Evolutionary conservation across 2,329 filamentous ascomycete species (phyloP), one percentile per base, ranked within the genome.

Genomic region (Tetracladium maxilliforme): DNA sequence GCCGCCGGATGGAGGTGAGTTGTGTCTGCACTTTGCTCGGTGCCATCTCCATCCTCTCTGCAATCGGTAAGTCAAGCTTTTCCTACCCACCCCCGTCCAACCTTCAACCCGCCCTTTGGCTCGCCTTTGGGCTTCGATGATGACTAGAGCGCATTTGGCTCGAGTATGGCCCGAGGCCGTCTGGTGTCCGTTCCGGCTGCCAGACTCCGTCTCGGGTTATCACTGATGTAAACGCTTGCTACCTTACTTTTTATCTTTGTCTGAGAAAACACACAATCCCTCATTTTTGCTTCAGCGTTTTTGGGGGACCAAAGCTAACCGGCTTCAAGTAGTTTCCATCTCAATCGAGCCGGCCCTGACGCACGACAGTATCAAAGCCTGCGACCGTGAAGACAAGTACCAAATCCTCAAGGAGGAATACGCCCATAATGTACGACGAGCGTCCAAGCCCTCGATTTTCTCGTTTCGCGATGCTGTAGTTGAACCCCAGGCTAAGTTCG

Each of bases 91-190:
- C n/a, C n/a, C n/a, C 19, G 29, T 33, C 27, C 16, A 30, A 24
- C 23, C 22, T 10, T 18, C 19, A 24, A 14, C 11, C 17, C 14
- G 22, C 15, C 21, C 25, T 24, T 26, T 20, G 24, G 30, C 32
- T 30, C 29, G 28, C 31, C 42, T 52, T 35, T n/a, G n/a, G n/a
- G n/a, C n/a, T 44, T 44, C 50, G 51, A 84, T 92, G 87, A 95
- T 95, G 87, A 95, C 87, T 83, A 87, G 87, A 95, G 87, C 86
- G 87, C 87, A 95, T 95, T 95, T 95, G 87, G 87, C 87, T 95
- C 83, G 87, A 95, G 87, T 67, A 92, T 84, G 71, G 72, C 61
- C 55, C 59, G 63, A 58, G 56, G 58, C 48, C 53, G 44, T 54
- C 54, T 60, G 60, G 61, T 61, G 55, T 58, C 62, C 76, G 79